phyloP scores from a whole-genome alignment of 106 monocot species.

The Chionographis japonica region DNA sequence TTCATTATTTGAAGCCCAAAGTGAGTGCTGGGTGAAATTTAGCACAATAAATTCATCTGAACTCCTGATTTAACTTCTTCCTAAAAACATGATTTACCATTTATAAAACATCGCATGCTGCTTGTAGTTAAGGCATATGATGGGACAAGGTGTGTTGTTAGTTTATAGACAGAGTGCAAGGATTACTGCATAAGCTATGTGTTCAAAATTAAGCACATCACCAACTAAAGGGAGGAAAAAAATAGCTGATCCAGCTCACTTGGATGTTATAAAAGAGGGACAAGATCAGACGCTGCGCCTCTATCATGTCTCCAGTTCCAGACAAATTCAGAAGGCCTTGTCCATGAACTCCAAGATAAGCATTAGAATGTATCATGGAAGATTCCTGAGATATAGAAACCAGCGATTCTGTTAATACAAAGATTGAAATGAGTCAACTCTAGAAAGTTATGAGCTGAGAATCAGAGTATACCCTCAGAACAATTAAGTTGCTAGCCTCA shows the following conservation, averaged over 20 bases:
- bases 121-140: no score
- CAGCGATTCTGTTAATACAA: background rate
- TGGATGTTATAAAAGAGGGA: conserved; percentile 92
- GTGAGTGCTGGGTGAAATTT: no score
- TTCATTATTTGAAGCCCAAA: no score
- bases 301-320: conserved; percentile 81
- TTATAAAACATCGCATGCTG: no score
- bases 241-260: conserved; percentile 32
- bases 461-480: conserved; percentile 59
- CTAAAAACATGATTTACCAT: no score
- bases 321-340: conserved; percentile 97
- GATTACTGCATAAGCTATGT: no score
- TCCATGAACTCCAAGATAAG: conserved; percentile 93
- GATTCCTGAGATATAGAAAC: conserved; percentile 46
- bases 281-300: conserved; percentile 83
- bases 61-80: no score
- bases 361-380: conserved; percentile 87
- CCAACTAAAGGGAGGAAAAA: background rate
- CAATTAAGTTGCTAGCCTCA: conserved; percentile 96
- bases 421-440: background rate
- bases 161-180: no score
- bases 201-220: no score
- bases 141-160: no score
- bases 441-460: background rate
- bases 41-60: no score